Conservation (phyloP, 148 eudicot species). For the Selenicereus undatus region DNA sequence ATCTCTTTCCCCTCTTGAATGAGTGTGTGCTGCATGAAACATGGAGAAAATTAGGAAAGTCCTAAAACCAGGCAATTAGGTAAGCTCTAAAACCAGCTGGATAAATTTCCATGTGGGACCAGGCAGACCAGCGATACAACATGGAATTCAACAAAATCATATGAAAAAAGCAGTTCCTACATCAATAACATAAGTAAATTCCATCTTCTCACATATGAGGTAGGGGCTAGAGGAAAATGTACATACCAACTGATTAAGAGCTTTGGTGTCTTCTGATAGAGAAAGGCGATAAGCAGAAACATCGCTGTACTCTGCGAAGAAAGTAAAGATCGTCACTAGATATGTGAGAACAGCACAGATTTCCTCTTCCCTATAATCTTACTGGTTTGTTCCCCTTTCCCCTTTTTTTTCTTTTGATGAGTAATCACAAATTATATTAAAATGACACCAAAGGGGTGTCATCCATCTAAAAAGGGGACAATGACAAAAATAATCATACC, state of each 20-base stretch:
- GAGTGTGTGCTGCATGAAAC: conserved; percentile 57
- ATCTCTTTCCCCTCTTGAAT: conserved; percentile 91
- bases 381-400: background rate
- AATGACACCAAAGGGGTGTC: no score
- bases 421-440: no score
- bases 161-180: background rate
- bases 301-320: conserved; percentile 74
- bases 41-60: conserved; percentile 8
- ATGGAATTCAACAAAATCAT: conserved; percentile 4
- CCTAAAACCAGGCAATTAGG: conserved; percentile 10
- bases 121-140: background rate
- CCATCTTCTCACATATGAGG: background rate
- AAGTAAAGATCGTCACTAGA: background rate
- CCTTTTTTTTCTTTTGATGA: no score
- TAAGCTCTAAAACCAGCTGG: background rate
- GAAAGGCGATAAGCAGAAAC: conserved; percentile 96
- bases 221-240: conserved; percentile 2
- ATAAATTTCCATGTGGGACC: background rate
- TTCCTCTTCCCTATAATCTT: background rate
- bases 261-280: conserved; percentile 94
- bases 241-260: conserved; percentile 90
- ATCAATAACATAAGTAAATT: background rate
- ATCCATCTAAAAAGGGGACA: no score
- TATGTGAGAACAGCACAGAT: background rate
- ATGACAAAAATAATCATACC: no score